phyloP scores from a whole-genome alignment of 1,284 basidiomycete species.

The Hemileia vastatrix region DNA sequence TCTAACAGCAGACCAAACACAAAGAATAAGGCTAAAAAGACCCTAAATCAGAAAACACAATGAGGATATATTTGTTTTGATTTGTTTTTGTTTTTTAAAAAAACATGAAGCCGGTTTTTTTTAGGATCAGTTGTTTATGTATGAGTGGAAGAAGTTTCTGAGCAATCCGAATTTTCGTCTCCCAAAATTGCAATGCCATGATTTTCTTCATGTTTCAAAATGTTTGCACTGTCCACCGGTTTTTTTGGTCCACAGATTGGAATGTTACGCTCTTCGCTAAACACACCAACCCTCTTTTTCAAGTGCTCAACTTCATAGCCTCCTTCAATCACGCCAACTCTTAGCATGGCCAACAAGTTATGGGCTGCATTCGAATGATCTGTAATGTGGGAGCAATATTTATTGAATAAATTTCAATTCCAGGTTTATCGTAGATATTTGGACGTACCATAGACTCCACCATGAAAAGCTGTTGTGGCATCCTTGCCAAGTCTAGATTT shows the following conservation, averaged over 20 bases:
- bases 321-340: constrained; percentile 73
- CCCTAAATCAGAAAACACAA: too few relatives aligned
- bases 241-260: constrained; percentile 22
- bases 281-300: constrained; percentile 19
- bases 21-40: too few relatives aligned
- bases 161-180: too few relatives aligned
- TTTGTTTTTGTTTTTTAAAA: too few relatives aligned
- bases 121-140: too few relatives aligned
- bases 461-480: constrained; percentile 84
- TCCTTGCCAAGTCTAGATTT: constrained; percentile 62
- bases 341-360: constrained; percentile 76
- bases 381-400: constrained; percentile 46
- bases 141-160: too few relatives aligned
- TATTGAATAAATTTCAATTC: not conserved
- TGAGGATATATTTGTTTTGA: too few relatives aligned
- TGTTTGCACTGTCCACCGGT: too few relatives aligned
- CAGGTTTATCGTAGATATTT: not conserved
- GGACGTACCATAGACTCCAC: constrained; percentile 55
- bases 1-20: too few relatives aligned
- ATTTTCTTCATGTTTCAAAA: too few relatives aligned
- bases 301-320: constrained; percentile 47
- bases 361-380: constrained; percentile 87
- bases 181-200: too few relatives aligned
- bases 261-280: constrained; percentile 15
- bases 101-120: too few relatives aligned